These are phyloP conservation scores for Diaporthe humulicola DNA, from an alignment of 2,329 filamentous ascomycete species.

Conservation along the genomic window DNA sequence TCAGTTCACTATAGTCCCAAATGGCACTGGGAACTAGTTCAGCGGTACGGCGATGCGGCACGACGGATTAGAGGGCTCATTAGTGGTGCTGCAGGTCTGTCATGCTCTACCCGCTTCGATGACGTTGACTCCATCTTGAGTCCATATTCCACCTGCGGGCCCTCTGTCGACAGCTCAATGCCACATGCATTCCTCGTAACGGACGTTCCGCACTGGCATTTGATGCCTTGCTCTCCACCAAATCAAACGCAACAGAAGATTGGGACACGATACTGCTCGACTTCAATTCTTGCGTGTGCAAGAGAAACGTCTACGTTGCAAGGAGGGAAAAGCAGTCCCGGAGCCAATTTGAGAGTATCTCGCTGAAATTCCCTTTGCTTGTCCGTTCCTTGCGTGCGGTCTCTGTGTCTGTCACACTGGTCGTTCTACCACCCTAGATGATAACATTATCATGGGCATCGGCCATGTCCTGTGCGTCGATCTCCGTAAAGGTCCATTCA, in stretches of 20 bases:
- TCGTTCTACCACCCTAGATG: background rate
- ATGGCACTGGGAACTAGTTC: background rate
- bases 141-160: background rate
- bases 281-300: background rate
- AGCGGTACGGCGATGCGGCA: background rate
- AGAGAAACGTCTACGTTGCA: background rate
- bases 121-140: background rate
- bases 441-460: background rate
- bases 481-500: background rate
- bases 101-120: background rate
- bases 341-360: background rate
- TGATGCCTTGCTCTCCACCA: too few species aligned
- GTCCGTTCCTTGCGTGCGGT: background rate
- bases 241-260: too few species aligned
- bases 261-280: background rate
- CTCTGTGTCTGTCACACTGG: background rate
- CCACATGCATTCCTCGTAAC: background rate
- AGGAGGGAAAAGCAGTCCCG: too few species aligned
- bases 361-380: background rate
- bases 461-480: background rate
- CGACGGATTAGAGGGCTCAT: background rate
- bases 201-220: background rate
- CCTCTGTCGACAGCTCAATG: background rate
- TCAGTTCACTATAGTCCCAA: background rate
- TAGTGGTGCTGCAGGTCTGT: background rate